Evolutionary conservation across 164 flowering plant species (phyloP).

Genomic region (Akebia trifoliata): DNA sequence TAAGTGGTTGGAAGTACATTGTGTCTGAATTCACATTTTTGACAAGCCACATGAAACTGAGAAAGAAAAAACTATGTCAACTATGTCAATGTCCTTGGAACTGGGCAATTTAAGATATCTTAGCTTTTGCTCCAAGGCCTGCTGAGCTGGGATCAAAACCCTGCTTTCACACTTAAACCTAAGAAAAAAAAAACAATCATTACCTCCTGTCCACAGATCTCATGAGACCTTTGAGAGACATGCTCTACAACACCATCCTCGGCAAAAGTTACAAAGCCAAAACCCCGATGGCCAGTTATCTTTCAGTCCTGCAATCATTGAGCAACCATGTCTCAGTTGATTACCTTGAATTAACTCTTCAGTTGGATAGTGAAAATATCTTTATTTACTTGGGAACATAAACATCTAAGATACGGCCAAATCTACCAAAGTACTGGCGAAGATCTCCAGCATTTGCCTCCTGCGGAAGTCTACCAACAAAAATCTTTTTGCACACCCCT

Average conservation of each 20-base stretch:
- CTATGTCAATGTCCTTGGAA: too few species aligned
- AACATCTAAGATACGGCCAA: conserved; percentile 90
- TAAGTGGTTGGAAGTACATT: too few species aligned
- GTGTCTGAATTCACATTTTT: too few species aligned
- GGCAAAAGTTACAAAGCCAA: conserved; percentile 98
- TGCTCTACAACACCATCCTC: conserved; percentile 97
- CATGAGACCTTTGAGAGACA: conserved; percentile 91
- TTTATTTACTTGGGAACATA: conserved; percentile 82
- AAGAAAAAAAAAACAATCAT: conserved; percentile 1
- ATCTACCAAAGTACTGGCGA: conserved; percentile 86
- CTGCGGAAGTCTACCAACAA: conserved; percentile 97
- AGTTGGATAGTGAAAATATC: neutral
- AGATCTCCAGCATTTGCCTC: conserved; percentile 87
- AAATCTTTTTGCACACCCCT: conserved; percentile 86
- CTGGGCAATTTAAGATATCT: too few species aligned
- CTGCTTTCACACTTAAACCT: too few species aligned
- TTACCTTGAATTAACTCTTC: neutral
- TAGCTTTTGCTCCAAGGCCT: too few species aligned
- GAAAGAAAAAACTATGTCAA: too few species aligned
- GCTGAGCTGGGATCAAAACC: too few species aligned
- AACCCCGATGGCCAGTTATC: conserved; percentile 94
- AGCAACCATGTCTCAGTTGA: conserved; percentile 12
- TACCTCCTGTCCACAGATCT: conserved; percentile 97
- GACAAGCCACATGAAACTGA: too few species aligned
- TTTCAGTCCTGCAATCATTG: conserved; percentile 73